Conservation (phyloP, 2,329 filamentous ascomycete species). For the Emergomyces orientalis region DNA sequence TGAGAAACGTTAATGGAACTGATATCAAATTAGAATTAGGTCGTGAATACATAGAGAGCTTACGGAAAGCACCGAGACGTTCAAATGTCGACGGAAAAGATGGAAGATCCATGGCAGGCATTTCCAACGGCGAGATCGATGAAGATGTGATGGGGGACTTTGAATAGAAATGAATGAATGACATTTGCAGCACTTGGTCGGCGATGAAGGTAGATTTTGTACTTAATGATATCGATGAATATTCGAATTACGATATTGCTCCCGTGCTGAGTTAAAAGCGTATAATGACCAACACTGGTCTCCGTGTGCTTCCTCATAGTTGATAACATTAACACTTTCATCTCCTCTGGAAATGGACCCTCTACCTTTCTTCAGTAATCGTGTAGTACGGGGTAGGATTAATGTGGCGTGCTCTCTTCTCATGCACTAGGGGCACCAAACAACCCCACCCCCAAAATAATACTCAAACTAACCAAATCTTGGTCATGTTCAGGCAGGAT, state of each 20-base stretch:
- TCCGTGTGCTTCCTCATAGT: background rate
- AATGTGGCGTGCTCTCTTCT: background rate
- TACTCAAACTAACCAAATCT: background rate
- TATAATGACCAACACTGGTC: background rate
- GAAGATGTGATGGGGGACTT: conserved; percentile 35
- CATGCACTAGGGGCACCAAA: background rate
- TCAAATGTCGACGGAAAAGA: conserved; percentile 19
- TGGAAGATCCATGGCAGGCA: conserved; percentile 6
- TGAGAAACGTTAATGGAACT: conserved; percentile 44
- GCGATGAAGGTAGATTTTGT: background rate
- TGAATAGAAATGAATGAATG: conserved; percentile 9
- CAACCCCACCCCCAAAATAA: background rate
- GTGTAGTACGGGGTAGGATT: too few species aligned
- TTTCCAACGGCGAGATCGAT: conserved; percentile 21
- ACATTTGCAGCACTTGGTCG: background rate
- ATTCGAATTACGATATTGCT: background rate
- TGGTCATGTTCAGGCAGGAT: background rate
- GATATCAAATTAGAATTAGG: conserved; percentile 49
- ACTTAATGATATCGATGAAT: background rate
- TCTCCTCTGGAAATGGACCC: background rate
- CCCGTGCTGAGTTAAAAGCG: background rate
- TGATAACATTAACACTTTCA: background rate
- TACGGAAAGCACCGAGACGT: conserved; percentile 40
- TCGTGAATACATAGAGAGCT: conserved; percentile 49
- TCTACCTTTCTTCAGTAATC: background rate